Base-by-base conservation (phyloP, 2,329 filamentous ascomycete genomes). In the Ploettnerulaceae sp. region DNA sequence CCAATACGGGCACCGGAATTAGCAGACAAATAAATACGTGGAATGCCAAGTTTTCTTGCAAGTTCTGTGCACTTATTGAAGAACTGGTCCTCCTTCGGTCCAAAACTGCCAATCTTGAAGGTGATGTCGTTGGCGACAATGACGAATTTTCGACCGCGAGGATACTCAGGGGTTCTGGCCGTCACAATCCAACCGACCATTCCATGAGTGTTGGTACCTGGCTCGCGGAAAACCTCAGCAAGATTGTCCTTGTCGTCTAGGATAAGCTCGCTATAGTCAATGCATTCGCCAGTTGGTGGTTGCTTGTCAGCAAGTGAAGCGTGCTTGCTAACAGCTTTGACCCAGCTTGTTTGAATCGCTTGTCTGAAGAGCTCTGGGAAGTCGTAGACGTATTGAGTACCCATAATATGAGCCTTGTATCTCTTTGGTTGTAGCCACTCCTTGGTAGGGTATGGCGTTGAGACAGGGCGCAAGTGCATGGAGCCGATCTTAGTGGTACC, bases 361-460 rank as follows among this genome's bases (percentile, higher is more conserved):
- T 97, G 93, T 64, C 93, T 82, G 86, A 98, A 98, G 38, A 98
- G 82, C 76, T 98, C 93, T 22, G 93, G 93, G 84, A 98, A 98
- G 70, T 98, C 93, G 67, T 98, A 98, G 45, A 97, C 93, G 66
- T 96, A 98, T 71, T 98, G 93, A 21, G 93, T 98, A 55, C 93
- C 93, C 90, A 98, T 96, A 53, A 97, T 75, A 67, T 98, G 93
- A 58, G 93, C 93, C 84, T 95, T 96, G 82, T 98, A 97, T 61
- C 93, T 83, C 82, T 97, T 97, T 53, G 93, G 93, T 72, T 98
- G 93, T 51, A 98, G 79, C 76, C 90, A 95, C 70, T 96, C 94
- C 82, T 98, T 98, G 64, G 91, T 96, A 28, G 91, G 85, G 69
- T 98, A 98, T 17, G 93, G 89, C 3, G 89, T 90, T 34, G 82